Conservation (phyloP, 2,329 filamentous ascomycete species). For the Pyrenophora teres region DNA sequence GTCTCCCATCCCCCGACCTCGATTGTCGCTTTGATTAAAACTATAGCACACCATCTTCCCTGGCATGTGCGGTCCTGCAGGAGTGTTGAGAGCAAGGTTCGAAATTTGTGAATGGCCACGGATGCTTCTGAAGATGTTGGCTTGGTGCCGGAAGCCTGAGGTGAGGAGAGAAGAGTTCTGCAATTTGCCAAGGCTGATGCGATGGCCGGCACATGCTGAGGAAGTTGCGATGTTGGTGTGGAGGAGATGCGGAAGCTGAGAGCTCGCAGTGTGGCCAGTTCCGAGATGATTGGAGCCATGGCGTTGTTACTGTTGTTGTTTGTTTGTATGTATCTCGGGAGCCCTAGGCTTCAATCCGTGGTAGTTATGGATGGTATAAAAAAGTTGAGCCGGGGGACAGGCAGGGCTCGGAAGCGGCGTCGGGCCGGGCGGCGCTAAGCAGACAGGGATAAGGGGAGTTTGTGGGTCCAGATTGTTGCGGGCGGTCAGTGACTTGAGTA, state of each 20-base stretch:
- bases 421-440: slow-evolving; percentile 28
- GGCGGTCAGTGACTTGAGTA: slow-evolving; percentile 28
- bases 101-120: slow-evolving; percentile 79
- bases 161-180: slow-evolving; percentile 64
- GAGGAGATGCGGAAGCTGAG: slow-evolving; percentile 73
- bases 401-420: slow-evolving; percentile 18
- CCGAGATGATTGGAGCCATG: slow-evolving; percentile 36
- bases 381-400: slow-evolving; percentile 26
- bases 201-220: slow-evolving; percentile 72
- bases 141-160: slow-evolving; percentile 62
- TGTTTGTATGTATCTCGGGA: too few relatives aligned
- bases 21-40: slow-evolving; percentile 77
- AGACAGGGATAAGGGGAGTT: slow-evolving; percentile 27
- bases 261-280: slow-evolving; percentile 40
- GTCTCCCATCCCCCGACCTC: slow-evolving; percentile 86
- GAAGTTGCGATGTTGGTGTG: slow-evolving; percentile 73
- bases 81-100: slow-evolving; percentile 75
- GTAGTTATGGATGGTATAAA: slow-evolving; percentile 10
- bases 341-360: neutral
- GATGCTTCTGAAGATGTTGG: slow-evolving; percentile 67
- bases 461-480: slow-evolving; percentile 18
- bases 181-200: slow-evolving; percentile 61
- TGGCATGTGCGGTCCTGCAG: slow-evolving; percentile 76
- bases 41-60: slow-evolving; percentile 76
- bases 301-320: too few relatives aligned